These are phyloP conservation scores for Pseudogymnoascus sp. DNA, from an alignment of 2,329 filamentous ascomycete genomes.

Conservation along the genomic window DNA sequence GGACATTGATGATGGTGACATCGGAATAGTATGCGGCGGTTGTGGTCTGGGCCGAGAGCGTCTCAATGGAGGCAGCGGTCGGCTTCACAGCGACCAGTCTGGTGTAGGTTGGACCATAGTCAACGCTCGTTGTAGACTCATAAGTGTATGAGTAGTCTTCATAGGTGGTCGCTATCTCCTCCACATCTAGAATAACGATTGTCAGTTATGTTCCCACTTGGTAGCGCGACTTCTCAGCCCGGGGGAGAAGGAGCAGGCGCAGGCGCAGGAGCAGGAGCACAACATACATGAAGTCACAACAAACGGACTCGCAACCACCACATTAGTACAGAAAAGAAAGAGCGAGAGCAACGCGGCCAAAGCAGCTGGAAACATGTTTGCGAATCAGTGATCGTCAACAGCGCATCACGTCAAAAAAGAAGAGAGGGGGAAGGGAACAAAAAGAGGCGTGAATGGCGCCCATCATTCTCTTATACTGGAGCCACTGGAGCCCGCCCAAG, in stretches of 20 bases:
- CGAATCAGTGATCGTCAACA: not conserved
- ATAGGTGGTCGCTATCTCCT: not conserved
- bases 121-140: not conserved
- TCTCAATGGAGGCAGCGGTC: not conserved
- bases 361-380: constrained; percentile 2
- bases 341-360: constrained; percentile 8
- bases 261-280: not conserved
- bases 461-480: not conserved
- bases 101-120: not conserved
- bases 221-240: not conserved
- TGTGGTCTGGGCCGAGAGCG: not conserved
- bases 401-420: not conserved
- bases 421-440: not conserved
- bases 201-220: not conserved
- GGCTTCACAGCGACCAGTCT: not conserved
- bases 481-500: not conserved
- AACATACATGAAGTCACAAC: not conserved
- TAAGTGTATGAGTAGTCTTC: not conserved
- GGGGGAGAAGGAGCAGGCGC: not conserved
- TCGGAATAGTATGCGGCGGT: not conserved
- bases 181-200: not conserved
- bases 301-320: not conserved
- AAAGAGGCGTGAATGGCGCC: not conserved
- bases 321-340: not conserved
- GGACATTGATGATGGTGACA: not conserved